phyloP scores from a whole-genome alignment of 2,329 filamentous ascomycete genomes.

The Aspergillus aculeatus region DNA sequence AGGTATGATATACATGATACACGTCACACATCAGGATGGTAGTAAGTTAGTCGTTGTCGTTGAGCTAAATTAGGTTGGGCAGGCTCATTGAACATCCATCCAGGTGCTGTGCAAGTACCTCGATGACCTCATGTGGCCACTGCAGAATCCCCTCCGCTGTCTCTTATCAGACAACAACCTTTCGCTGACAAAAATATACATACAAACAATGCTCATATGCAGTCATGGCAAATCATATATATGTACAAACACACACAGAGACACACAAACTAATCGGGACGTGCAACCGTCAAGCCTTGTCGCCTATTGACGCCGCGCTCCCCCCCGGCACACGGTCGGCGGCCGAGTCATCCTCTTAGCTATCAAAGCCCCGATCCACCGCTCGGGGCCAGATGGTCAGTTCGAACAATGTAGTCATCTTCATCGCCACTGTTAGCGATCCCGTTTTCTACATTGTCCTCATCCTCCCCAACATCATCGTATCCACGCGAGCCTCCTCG shows the following conservation, averaged over 20 bases:
- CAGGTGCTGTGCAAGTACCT: no score
- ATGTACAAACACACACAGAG: background rate
- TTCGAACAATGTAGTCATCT: slow-evolving; percentile 42
- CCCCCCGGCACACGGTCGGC: background rate
- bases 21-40: no score
- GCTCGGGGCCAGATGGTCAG: slow-evolving; percentile 32
- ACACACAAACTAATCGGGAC: background rate
- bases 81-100: no score
- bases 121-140: no score
- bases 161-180: background rate
- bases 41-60: no score
- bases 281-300: background rate
- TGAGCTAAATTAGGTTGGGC: no score
- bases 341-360: background rate
- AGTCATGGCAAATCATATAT: slow-evolving; percentile 3
- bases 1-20: no score
- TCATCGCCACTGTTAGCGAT: slow-evolving; percentile 20
- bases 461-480: slow-evolving; percentile 26
- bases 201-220: background rate
- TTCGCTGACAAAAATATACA: background rate
- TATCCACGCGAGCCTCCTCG: slow-evolving; percentile 7
- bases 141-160: background rate
- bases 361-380: slow-evolving; percentile 3
- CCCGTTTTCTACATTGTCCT: slow-evolving; percentile 26
- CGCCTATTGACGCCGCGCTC: background rate